Evolutionary conservation across 2,329 filamentous ascomycete species (phyloP).

Genomic region (Beauveria australis): DNA sequence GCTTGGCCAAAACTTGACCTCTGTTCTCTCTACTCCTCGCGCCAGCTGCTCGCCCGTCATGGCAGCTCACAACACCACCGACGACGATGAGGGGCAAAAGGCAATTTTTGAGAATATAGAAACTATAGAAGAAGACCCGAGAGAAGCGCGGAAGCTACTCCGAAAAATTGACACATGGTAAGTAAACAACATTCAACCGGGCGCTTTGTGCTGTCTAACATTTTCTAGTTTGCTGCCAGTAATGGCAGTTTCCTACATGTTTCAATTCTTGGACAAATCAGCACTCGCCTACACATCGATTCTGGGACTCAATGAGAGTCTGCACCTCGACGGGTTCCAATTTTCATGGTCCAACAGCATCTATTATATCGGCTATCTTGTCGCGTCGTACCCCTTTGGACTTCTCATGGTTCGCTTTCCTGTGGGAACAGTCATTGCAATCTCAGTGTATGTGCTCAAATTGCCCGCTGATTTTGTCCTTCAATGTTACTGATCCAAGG

Average conservation of each 20-base stretch:
- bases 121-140: not conserved
- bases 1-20: not conserved
- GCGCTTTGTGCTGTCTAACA: not conserved
- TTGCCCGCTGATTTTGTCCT: too few species aligned
- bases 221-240: conserved; percentile 38
- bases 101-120: not conserved
- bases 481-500: not conserved
- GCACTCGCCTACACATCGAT: conserved; percentile 43
- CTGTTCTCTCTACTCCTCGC: not conserved
- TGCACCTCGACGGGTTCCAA: conserved; percentile 37
- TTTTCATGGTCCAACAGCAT: conserved; percentile 43
- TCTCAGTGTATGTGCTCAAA: not conserved
- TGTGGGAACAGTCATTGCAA: conserved; percentile 16
- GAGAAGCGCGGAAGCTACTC: not conserved
- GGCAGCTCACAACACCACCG: not conserved
- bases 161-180: not conserved
- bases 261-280: conserved; percentile 55
- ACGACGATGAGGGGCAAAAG: not conserved
- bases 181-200: not conserved
- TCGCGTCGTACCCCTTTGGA: conserved; percentile 20
- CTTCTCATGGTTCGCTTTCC: conserved; percentile 19
- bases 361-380: conserved; percentile 44
- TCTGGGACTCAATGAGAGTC: conserved; percentile 38
- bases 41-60: not conserved
- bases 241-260: conserved; percentile 45